These are phyloP conservation scores for Globisporangium ultimum DNA, from an alignment of 352 stramenopile species.

Conservation along the genomic window DNA sequence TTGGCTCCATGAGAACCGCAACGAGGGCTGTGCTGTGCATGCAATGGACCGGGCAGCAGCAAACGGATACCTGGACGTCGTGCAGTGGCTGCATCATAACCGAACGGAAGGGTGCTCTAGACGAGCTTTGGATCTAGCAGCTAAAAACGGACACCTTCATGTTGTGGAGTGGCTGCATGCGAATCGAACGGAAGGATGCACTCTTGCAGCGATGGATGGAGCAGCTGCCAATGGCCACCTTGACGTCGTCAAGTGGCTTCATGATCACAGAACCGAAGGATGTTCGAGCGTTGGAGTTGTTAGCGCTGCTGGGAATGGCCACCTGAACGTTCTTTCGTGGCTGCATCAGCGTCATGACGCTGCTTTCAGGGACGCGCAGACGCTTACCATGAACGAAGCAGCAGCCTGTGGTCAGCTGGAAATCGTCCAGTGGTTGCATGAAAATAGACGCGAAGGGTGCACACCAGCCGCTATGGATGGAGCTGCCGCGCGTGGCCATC, in stretches of 20 bases:
- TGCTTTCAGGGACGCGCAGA: slow-evolving; percentile 20
- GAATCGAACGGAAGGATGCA: slow-evolving; percentile 35
- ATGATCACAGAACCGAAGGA: slow-evolving; percentile 35
- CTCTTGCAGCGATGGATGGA: slow-evolving; percentile 42
- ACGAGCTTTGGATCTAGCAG: slow-evolving; percentile 44
- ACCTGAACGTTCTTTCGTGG: slow-evolving; percentile 36
- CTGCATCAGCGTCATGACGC: slow-evolving; percentile 25
- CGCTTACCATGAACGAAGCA: slow-evolving; percentile 40
- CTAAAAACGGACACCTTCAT: slow-evolving; percentile 46
- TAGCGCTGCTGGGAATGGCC: slow-evolving; percentile 35
- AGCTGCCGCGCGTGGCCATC: slow-evolving; percentile 25
- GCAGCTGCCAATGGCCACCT: slow-evolving; percentile 42
- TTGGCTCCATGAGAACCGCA: slow-evolving; percentile 33
- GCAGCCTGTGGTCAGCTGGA: slow-evolving; percentile 29
- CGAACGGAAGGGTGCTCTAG: slow-evolving; percentile 31
- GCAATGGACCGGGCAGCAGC: slow-evolving; percentile 47
- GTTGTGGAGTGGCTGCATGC: slow-evolving; percentile 49
- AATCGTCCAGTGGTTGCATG: slow-evolving; percentile 38
- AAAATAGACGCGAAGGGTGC: slow-evolving; percentile 29
- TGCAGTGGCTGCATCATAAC: slow-evolving; percentile 44
- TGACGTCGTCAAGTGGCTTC: slow-evolving; percentile 53
- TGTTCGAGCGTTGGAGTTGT: slow-evolving; percentile 30
- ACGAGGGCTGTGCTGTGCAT: slow-evolving; percentile 32
- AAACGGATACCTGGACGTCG: slow-evolving; percentile 38
- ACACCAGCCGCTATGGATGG: slow-evolving; percentile 45